Evolutionary conservation across 2,329 filamentous ascomycete genomes (phyloP), one percentile per base, ranked within the genome.

Genomic region (Tolypocladium amazonense): DNA sequence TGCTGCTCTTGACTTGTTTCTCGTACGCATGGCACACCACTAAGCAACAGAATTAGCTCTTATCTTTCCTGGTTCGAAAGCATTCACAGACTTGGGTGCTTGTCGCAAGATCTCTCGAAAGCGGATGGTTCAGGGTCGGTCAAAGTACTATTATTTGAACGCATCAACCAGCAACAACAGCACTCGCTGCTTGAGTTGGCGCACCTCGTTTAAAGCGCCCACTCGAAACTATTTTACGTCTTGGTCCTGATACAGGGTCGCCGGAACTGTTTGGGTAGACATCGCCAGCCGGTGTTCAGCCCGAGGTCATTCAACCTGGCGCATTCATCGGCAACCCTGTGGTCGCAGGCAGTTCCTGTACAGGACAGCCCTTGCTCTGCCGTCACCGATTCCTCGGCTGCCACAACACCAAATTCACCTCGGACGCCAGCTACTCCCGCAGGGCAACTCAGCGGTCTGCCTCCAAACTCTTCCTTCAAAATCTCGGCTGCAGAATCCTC

Each of bases 261-360:
- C 64, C 47, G 65, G 72, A 69, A 70, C 71, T 73, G 65, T 70
- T 73, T 73, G 71, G 73, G 68, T 68, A 62, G 65, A 58, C 57
- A 66, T 58, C 60, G 70, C 69, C 68, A 72, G 67, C 66, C 67
- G 66, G 68, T 73, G 70, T 69, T 65, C 61, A 64, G 56, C 20
- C 60, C 59, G 56, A 62, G 57, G 15, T 63, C 62, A 60, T 58
- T 62, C 71, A 71, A 68, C 58, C 72, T 75, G 73, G 73, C 72
- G 65, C 64, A 65, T 64, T 63, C 65, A 62, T 68, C 70, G 59
- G 62, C 65, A 63, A 65, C 67, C 68, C 67, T 69, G 72, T 72
- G 68, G 70, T 67, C 67, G 61, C 73, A 73, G 73, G 69, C 71
- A 62, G 65, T 67, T 59, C 59, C 64, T 61, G 60, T 62, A 43